A percentile compares a stretch with the other conserved stretches of the same genome.
Evolutionary conservation across 1,139 yeast genomes (phyloP).

Genomic region (Yamadazyma conglobata): DNA sequence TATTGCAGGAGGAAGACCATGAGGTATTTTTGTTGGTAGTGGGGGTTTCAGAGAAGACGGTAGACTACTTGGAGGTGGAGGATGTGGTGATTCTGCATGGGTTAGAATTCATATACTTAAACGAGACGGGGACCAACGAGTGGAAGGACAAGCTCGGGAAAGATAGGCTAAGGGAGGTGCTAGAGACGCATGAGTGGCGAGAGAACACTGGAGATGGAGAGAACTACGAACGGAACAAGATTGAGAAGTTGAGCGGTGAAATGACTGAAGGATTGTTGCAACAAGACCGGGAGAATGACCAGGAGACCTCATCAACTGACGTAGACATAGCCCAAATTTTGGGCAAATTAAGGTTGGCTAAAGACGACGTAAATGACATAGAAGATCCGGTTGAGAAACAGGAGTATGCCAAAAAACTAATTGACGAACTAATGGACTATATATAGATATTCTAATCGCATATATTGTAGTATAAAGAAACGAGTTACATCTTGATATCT

Average conservation of each 20-base stretch:
- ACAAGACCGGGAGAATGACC: conserved; percentile 4
- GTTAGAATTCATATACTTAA: conserved; percentile 28
- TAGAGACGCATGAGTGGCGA: conserved; percentile 46
- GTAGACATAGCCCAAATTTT: conserved; percentile 28
- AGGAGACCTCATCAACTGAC: conserved; percentile 2
- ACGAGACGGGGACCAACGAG: conserved; percentile 23
- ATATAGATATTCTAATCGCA: conserved; percentile 17
- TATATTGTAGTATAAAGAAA: too few species aligned
- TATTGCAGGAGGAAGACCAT: conserved; percentile 6
- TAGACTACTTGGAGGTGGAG: conserved; percentile 23
- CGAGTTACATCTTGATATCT: conserved; percentile 15
- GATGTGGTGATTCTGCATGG: conserved; percentile 29
- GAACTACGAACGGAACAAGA: conserved; percentile 18
- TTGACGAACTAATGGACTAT: conserved; percentile 37
- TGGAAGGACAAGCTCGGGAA: conserved; percentile 25
- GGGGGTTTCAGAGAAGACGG: conserved; percentile 14
- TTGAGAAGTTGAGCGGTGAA: conserved; percentile 17
- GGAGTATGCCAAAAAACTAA: conserved; percentile 29
- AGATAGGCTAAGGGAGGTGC: conserved; percentile 32
- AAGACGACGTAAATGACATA: conserved; percentile 23
- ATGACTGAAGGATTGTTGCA: conserved; percentile 29
- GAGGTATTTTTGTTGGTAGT: conserved; percentile 23
- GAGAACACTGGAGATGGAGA: conserved; percentile 15
- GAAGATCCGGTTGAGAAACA: conserved; percentile 22
- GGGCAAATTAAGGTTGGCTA: conserved; percentile 29